phyloP scores from a whole-genome alignment of 345 rosid species.

The Salix dunnii region DNA sequence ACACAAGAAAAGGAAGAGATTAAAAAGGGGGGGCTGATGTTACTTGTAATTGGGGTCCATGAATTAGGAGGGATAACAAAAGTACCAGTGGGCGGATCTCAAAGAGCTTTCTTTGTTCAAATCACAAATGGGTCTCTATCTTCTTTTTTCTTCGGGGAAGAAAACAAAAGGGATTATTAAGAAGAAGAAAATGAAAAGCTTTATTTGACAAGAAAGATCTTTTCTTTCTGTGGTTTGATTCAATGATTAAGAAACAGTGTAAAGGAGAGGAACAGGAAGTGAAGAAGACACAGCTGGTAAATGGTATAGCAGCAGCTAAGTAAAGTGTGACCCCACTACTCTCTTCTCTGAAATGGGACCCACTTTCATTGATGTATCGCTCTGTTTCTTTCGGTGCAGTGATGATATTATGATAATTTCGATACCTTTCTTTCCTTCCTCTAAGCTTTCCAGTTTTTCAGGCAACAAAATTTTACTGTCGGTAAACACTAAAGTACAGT shows the following conservation, averaged over 20 bases:
- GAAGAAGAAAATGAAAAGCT: not conserved
- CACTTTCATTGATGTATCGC: slow-evolving; percentile 3
- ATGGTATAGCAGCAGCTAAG: slow-evolving; percentile 13
- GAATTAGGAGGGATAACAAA: not conserved
- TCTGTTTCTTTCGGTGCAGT: slow-evolving; percentile 4
- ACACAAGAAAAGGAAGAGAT: not conserved
- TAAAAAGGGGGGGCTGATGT: not conserved
- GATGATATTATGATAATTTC: not conserved
- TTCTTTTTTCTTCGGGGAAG: not conserved
- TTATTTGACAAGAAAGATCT: slow-evolving; percentile 13
- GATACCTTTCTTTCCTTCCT: not conserved
- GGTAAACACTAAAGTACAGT: not conserved
- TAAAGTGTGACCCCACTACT: slow-evolving; percentile 20
- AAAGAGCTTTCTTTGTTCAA: not conserved
- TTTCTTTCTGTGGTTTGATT: not conserved
- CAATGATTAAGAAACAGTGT: slow-evolving; percentile 5
- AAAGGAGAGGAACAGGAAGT: not conserved
- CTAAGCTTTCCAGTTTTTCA: not conserved
- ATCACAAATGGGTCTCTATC: not conserved
- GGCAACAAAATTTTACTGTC: not conserved
- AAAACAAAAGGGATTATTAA: not conserved
- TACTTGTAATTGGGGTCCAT: slow-evolving; percentile 21
- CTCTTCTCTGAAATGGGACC: slow-evolving; percentile 11
- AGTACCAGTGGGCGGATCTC: slow-evolving; percentile 31
- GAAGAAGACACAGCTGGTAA: slow-evolving; percentile 5